phyloP scores from a whole-genome alignment of 1,284 basidiomycete species.

The Sanghuangporus sanghuang region DNA sequence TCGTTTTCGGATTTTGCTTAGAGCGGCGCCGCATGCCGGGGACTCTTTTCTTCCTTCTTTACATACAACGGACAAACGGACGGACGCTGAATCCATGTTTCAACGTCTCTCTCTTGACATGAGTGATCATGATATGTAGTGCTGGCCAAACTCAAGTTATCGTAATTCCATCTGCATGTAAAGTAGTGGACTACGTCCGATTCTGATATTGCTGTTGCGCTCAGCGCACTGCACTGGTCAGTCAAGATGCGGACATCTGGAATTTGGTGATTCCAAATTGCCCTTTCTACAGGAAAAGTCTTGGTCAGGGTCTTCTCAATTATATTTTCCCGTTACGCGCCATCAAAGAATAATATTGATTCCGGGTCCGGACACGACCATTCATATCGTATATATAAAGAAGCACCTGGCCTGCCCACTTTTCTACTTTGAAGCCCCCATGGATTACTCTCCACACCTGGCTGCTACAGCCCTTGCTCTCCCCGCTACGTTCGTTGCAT shows the following conservation, averaged over 20 bases:
- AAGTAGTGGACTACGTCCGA: not conserved
- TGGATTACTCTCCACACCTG: slow-evolving; percentile 5
- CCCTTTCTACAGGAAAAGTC: not conserved
- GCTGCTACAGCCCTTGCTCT: slow-evolving; percentile 3
- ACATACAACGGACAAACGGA: not conserved
- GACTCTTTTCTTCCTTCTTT: not conserved
- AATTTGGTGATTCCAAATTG: not conserved
- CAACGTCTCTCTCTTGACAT: not conserved
- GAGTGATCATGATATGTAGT: not conserved
- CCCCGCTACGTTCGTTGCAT: slow-evolving; percentile 1
- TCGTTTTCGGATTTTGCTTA: not conserved
- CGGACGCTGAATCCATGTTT: not conserved
- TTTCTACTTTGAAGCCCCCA: not conserved
- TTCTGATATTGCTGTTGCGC: not conserved
- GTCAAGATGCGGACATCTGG: not conserved
- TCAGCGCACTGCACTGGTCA: not conserved
- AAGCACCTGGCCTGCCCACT: too few relatives aligned
- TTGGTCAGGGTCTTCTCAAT: not conserved
- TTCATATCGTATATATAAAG: not conserved
- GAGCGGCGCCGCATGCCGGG: not conserved
- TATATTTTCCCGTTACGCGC: not conserved
- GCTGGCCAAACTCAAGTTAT: too few relatives aligned
- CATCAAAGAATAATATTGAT: not conserved
- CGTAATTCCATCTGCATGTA: too few relatives aligned
- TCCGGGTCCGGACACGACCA: not conserved